phyloP scores from a whole-genome alignment of 2,329 filamentous ascomycete species.

The Monilinia laxa region DNA sequence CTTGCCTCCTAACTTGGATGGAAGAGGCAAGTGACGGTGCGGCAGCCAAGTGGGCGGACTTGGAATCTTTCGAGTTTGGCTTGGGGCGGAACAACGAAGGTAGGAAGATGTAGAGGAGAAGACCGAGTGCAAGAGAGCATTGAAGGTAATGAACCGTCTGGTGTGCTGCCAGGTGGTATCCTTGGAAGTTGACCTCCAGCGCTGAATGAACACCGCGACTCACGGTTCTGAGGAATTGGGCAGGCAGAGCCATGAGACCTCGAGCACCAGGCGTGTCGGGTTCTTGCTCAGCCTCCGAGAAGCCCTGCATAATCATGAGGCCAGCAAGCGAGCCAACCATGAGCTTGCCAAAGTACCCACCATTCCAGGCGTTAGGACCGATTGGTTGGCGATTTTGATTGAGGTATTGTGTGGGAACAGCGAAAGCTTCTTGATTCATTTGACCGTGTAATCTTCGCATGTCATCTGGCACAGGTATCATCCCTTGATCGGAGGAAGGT shows the following conservation, averaged over 20 bases:
- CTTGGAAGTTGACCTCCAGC: conserved; percentile 51
- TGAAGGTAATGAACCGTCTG: conserved; percentile 54
- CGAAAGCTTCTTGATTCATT: conserved; percentile 39
- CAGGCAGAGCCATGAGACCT: conserved; percentile 64
- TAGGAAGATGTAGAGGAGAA: conserved; percentile 55
- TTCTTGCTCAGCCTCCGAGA: conserved; percentile 62
- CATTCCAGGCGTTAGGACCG: conserved; percentile 56
- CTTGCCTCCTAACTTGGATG: conserved; percentile 80
- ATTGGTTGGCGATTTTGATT: conserved; percentile 52
- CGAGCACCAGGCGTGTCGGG: conserved; percentile 63
- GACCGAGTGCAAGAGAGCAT: conserved; percentile 52
- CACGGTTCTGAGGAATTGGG: conserved; percentile 54
- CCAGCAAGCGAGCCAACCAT: conserved; percentile 92
- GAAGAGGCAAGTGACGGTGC: conserved; percentile 76
- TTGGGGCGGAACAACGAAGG: conserved; percentile 51
- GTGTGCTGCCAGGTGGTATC: conserved; percentile 50
- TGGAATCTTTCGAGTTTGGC: conserved; percentile 52
- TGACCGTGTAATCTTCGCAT: conserved; percentile 47
- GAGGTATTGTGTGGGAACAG: conserved; percentile 45
- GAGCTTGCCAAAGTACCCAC: conserved; percentile 64
- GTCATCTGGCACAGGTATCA: conserved; percentile 66
- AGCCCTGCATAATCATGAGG: conserved; percentile 85
- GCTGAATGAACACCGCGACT: conserved; percentile 46
- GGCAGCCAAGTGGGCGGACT: conserved; percentile 48
- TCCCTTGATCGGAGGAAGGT: conserved; percentile 48